These are phyloP conservation scores for Phoenix dactylifera DNA, from an alignment of 176 grass and related monocot species.

Conservation along the genomic window DNA sequence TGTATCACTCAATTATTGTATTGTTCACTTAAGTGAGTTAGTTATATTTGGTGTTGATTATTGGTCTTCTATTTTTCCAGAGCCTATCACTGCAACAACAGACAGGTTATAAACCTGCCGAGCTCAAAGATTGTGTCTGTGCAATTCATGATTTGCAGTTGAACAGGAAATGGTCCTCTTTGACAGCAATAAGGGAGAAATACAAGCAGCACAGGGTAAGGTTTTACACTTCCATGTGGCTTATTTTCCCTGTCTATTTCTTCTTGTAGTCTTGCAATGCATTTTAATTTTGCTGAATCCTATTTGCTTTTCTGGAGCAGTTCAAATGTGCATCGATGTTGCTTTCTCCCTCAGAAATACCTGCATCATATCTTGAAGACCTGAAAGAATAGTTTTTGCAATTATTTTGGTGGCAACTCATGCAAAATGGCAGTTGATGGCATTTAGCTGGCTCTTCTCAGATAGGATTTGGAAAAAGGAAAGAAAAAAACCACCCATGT, in stretches of 20 bases:
- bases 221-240: neutral
- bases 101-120: slow-evolving; percentile 35
- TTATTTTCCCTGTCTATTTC: no score
- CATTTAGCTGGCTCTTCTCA: neutral
- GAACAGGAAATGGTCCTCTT: slow-evolving; percentile 12
- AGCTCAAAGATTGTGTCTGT: slow-evolving; percentile 25
- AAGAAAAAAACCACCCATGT: no score
- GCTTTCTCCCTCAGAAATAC: neutral
- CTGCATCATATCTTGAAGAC: slow-evolving; percentile 2
- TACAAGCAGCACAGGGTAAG: slow-evolving; percentile 11
- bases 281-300: neutral
- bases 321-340: slow-evolving; percentile 2
- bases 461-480: no score
- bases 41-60: neutral
- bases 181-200: slow-evolving; percentile 8
- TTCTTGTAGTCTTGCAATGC: no score
- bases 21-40: no score
- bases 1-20: neutral
- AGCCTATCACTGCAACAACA: slow-evolving; percentile 21
- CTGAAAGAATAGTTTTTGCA: neutral
- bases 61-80: slow-evolving; percentile 15
- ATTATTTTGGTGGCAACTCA: no score
- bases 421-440: neutral
- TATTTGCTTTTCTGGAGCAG: slow-evolving; percentile 1
- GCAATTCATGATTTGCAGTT: slow-evolving; percentile 29